phyloP scores from a whole-genome alignment of 23 red algal genomes.

The Chondrus crispus region DNA sequence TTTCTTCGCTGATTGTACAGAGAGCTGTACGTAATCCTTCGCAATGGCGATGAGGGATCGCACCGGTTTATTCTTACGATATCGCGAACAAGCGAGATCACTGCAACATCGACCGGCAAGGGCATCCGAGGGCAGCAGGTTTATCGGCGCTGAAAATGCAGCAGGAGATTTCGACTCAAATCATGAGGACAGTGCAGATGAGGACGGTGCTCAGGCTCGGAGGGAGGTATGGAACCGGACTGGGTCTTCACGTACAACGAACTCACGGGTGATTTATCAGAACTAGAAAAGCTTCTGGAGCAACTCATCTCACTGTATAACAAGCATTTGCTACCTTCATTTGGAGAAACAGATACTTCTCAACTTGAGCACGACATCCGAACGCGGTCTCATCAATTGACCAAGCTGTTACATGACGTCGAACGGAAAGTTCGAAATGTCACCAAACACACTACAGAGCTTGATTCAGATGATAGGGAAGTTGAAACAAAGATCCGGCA shows the following conservation, averaged over 20 bases:
- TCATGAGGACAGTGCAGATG: not conserved
- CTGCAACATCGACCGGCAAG: too few relatives aligned
- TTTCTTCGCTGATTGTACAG: too few relatives aligned
- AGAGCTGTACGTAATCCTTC: too few relatives aligned
- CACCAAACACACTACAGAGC: not conserved
- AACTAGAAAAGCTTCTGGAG: constrained; percentile 29
- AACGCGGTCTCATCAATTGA: constrained; percentile 41
- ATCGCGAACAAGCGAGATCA: too few relatives aligned
- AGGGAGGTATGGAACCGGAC: constrained; percentile 51
- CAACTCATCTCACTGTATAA: constrained; percentile 38
- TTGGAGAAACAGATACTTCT: constrained; percentile 71
- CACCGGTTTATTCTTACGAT: too few relatives aligned
- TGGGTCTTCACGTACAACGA: constrained; percentile 71
- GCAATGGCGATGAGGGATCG: too few relatives aligned
- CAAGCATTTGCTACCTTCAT: constrained; percentile 75
- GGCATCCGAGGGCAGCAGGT: too few relatives aligned
- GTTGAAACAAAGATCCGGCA: constrained; percentile 49
- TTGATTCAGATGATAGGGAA: not conserved
- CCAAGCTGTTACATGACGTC: constrained; percentile 49
- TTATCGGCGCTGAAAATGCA: not conserved
- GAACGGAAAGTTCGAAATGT: constrained; percentile 71
- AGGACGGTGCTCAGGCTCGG: too few relatives aligned
- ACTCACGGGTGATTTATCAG: constrained; percentile 47
- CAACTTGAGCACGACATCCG: constrained; percentile 68
- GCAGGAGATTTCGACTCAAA: not conserved